These are phyloP conservation scores for Talaromyces rugulosus DNA, from an alignment of 2,329 filamentous ascomycete genomes.

Conservation along the genomic window DNA sequence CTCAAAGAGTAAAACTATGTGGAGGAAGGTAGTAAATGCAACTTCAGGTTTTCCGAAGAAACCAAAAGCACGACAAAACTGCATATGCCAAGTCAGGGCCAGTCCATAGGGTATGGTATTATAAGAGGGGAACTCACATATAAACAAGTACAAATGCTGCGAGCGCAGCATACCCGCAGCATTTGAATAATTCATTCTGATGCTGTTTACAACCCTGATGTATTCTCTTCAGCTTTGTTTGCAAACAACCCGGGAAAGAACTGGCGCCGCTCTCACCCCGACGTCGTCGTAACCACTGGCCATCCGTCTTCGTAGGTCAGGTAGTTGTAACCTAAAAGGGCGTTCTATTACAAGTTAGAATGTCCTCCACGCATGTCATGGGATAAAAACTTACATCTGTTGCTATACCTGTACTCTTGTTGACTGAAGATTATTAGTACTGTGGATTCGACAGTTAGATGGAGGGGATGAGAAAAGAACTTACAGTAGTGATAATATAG, in stretches of 20 bases:
- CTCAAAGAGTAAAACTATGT: neutral
- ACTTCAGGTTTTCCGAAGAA: neutral
- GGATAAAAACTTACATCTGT: conserved; percentile 17
- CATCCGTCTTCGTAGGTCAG: conserved; percentile 36
- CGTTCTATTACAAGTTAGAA: conserved; percentile 22
- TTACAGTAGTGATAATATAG: conserved; percentile 38
- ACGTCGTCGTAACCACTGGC: conserved; percentile 21
- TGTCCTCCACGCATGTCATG: neutral
- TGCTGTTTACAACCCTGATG: neutral
- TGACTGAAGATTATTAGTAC: conserved; percentile 20
- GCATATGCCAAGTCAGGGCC: neutral
- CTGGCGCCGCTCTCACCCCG: neutral
- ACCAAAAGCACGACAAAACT: neutral
- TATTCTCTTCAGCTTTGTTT: neutral
- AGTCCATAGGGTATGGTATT: neutral
- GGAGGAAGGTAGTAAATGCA: neutral
- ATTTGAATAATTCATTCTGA: neutral
- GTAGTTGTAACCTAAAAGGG: conserved; percentile 34
- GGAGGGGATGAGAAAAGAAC: conserved; percentile 8
- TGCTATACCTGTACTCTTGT: conserved; percentile 27
- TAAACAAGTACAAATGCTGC: neutral
- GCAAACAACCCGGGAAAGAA: neutral
- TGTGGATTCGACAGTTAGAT: neutral
- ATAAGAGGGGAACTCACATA: neutral
- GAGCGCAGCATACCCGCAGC: neutral